Evolutionary conservation across 768 basidiomycete species (phyloP), one percentile per base, ranked within the genome.

Genomic region (Cyclocybe cylindracea): DNA sequence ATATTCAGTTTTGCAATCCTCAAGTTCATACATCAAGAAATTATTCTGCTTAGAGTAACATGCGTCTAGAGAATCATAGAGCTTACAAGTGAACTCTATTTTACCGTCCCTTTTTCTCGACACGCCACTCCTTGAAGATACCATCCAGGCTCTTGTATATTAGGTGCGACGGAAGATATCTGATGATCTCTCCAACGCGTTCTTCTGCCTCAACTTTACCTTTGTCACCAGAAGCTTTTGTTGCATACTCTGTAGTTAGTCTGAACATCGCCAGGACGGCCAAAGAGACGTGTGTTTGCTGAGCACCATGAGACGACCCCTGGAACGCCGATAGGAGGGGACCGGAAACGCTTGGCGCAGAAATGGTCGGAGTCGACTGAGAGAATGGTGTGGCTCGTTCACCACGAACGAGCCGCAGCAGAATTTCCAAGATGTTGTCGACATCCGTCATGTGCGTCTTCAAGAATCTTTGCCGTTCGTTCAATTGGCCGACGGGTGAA

Each of bases 211-310:
- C 87, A 5, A 54, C 64, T 67, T 85, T 87, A 10, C 86, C 87
- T 67, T 84, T 66, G 57, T 82, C 85, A 44, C 78, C 87, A 18
- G 65, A 68, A 33, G 86, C 86, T 63, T 85, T 87, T 65, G 78
- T 75, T 5, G 93, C 94, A 64, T 87, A 94, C 58, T 94, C 92
- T 44, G 86, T 74, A 5, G 88, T 76, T 75, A 98, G 82, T 19
- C 89, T 80, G 73, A 93, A 94, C 68, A 98, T 82, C 10, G 94
- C 93, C 45, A 98, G 76, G 9, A 98, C 90, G 7, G 95, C 94
- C 32, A 98, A 80, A 7, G 92, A 92, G 18, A 96, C 89, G 58
- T 95, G 94, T 1, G 94, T 98, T 72, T 99, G 96, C 61, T 95
- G 91, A 37, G 84, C 77, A 14, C 85, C 86, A 62, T 94, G 91